phyloP scores from a whole-genome alignment of 352 stramenopile genomes.

The Phytophthora crassamura region DNA sequence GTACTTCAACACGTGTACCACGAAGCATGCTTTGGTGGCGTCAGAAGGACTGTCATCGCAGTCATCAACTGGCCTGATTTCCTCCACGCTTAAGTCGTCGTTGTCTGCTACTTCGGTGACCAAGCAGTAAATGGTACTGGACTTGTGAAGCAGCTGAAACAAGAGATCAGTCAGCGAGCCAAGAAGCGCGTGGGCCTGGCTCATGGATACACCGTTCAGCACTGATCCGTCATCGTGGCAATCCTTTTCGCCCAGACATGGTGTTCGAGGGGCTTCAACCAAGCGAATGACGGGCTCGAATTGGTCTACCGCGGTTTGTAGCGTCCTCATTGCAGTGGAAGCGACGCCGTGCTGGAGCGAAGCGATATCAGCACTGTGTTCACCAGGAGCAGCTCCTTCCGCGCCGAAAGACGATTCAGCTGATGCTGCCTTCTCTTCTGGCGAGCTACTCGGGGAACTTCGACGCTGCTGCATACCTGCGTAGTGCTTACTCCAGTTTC shows the following conservation, averaged over 20 bases:
- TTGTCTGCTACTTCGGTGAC: constrained; percentile 7
- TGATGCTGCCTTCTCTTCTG: constrained; percentile 29
- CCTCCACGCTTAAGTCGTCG: constrained; percentile 4
- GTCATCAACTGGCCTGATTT: constrained; percentile 25
- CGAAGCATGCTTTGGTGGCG: constrained; percentile 41
- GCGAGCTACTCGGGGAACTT: constrained; percentile 24
- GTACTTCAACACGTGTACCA: constrained; percentile 58
- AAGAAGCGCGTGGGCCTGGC: constrained; percentile 61
- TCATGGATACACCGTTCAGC: constrained; percentile 21
- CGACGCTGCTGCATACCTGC: constrained; percentile 34
- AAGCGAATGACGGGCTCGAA: constrained; percentile 57
- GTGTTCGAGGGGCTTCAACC: constrained; percentile 49
- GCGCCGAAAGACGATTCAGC: not conserved
- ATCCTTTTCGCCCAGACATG: constrained; percentile 18
- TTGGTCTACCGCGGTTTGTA: constrained; percentile 61
- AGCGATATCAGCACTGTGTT: constrained; percentile 32
- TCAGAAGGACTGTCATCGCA: constrained; percentile 27
- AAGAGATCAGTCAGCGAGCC: constrained; percentile 57
- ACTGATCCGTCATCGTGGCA: constrained; percentile 1
- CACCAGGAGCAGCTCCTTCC: not conserved
- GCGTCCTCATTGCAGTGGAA: constrained; percentile 40
- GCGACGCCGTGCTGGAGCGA: constrained; percentile 54
- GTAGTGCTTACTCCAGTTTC: constrained; percentile 75
- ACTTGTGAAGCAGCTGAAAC: constrained; percentile 62
- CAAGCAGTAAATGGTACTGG: constrained; percentile 55